Conservation (phyloP, 345 rosid species). For the Rhizophora apiculata region DNA sequence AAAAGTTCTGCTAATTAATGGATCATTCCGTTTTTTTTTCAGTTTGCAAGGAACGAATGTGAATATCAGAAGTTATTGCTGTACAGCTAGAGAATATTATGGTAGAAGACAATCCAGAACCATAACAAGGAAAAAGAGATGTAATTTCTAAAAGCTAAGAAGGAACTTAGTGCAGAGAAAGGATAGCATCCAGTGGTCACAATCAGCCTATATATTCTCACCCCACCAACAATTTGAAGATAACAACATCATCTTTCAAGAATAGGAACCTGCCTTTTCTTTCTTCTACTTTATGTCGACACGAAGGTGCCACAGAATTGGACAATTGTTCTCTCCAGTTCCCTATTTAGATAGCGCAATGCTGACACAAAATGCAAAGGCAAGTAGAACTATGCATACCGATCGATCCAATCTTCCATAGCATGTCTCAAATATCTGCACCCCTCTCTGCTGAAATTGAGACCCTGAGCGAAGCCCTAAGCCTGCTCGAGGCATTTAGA, state of each 20-base stretch:
- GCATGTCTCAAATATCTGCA: constrained; percentile 39
- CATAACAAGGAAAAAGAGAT: too few relatives aligned
- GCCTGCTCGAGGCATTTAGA: constrained; percentile 53
- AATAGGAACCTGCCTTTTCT: constrained; percentile 27
- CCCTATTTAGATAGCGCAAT: constrained; percentile 8
- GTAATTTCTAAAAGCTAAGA: too few relatives aligned
- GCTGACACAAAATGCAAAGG: constrained; percentile 2
- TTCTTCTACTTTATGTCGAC: constrained; percentile 20
- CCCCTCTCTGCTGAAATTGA: constrained; percentile 41
- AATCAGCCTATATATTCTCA: neutral
- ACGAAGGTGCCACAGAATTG: constrained; percentile 3
- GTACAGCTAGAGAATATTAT: too few relatives aligned
- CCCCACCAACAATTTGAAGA: neutral
- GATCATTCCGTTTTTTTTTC: too few relatives aligned
- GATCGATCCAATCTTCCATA: neutral
- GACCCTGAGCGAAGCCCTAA: constrained; percentile 39
- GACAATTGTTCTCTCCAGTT: neutral
- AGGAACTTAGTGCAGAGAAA: too few relatives aligned
- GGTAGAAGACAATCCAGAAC: too few relatives aligned
- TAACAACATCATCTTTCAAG: constrained; percentile 6
- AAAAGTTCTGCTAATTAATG: too few relatives aligned
- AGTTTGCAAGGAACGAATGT: too few relatives aligned
- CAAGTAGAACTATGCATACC: neutral
- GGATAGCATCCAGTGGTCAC: neutral
- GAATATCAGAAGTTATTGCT: too few relatives aligned